Evolutionary conservation across 2,329 filamentous ascomycete genomes (phyloP).

Genomic region (Neonectria punicea): DNA sequence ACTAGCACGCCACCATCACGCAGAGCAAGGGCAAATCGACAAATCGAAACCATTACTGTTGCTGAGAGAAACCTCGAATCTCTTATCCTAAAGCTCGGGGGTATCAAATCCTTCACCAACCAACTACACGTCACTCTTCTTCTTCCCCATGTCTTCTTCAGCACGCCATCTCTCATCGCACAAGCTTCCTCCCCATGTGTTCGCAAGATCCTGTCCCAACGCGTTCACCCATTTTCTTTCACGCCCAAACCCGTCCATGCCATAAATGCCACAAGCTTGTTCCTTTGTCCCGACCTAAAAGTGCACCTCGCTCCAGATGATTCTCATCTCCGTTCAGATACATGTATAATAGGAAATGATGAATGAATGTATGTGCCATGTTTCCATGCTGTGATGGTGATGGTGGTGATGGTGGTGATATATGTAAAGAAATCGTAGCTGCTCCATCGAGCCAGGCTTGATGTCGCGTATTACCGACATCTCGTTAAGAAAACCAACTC

Average conservation of each 20-base stretch:
- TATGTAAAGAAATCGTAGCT: constrained; percentile 11
- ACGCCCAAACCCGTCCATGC: constrained; percentile 10
- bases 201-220: neutral
- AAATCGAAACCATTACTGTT: neutral
- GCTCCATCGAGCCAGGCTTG: constrained; percentile 4
- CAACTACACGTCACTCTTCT: neutral
- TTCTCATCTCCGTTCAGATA: constrained; percentile 12
- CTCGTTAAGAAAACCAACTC: neutral
- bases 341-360: neutral
- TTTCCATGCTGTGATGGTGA: constrained; percentile 9
- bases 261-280: neutral
- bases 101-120: constrained; percentile 19
- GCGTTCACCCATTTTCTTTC: constrained; percentile 13
- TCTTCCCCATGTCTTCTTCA: neutral
- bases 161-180: neutral
- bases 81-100: constrained; percentile 12
- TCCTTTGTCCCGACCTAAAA: neutral
- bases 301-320: constrained; percentile 14
- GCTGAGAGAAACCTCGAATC: neutral
- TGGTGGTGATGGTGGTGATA: neutral
- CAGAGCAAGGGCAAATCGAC: neutral
- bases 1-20: neutral
- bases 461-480: neutral
- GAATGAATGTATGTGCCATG: constrained; percentile 13
- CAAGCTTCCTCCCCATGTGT: neutral